Conservation (phyloP, 495 filamentous ascomycete species). For the Penicillium turbatum region DNA sequence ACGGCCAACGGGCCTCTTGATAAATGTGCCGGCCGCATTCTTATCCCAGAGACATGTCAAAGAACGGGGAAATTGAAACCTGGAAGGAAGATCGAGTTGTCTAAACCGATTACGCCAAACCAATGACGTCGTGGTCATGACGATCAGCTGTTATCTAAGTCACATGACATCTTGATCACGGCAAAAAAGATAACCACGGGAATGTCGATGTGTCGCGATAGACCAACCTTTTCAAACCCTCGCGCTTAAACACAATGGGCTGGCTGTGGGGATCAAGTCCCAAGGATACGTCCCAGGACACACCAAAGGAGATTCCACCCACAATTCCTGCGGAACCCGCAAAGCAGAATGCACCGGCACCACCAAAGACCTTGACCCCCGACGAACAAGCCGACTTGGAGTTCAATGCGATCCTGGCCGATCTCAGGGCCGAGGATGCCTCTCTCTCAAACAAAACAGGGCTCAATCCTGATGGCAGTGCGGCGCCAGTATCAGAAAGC, state of each 20-base stretch:
- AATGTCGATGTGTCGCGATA: not conserved
- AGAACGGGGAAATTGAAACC: not conserved
- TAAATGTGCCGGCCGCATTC: conserved; percentile 11
- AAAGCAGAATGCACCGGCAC: conserved; percentile 19
- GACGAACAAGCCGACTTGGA: conserved; percentile 61
- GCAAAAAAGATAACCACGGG: conserved; percentile 6
- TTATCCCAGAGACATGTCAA: conserved; percentile 3
- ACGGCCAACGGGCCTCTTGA: conserved; percentile 5
- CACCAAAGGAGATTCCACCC: conserved; percentile 12
- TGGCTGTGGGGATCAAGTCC: conserved; percentile 47
- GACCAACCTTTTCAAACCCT: not conserved
- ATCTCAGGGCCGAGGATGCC: conserved; percentile 40
- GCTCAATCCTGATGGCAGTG: conserved; percentile 13
- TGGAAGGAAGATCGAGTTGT: conserved; percentile 3
- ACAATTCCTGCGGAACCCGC: conserved; percentile 13
- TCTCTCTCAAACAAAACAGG: conserved; percentile 17
- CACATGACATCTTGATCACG: conserved; percentile 5
- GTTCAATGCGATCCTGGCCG: conserved; percentile 53
- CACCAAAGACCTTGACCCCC: conserved; percentile 43
- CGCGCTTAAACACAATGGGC: conserved; percentile 36
- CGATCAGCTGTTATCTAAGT: not conserved
- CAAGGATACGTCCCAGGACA: conserved; percentile 25
- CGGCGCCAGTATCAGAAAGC: conserved; percentile 12
- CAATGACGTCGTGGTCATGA: conserved; percentile 12
- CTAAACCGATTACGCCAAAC: conserved; percentile 6